Evolutionary conservation across 2,329 filamentous ascomycete genomes (phyloP).

Genomic region (Alternaria alternata): DNA sequence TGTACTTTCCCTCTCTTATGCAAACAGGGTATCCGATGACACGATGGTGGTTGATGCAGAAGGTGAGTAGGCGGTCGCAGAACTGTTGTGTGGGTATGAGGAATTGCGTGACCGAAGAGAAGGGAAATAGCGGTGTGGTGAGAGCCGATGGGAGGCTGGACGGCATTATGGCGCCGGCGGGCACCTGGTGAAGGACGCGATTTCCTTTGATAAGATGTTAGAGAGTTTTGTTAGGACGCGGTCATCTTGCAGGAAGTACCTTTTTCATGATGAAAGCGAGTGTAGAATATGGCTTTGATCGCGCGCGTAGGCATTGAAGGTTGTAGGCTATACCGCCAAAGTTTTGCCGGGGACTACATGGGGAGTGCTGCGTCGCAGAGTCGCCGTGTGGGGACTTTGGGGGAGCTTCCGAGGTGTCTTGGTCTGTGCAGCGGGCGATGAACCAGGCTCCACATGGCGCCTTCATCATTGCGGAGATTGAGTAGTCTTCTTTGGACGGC

Average conservation of each 20-base stretch:
- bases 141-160: conserved; percentile 52
- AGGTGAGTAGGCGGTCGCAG: conserved; percentile 87
- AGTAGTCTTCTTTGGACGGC: neutral
- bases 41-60: conserved; percentile 76
- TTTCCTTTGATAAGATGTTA: conserved; percentile 58
- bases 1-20: conserved; percentile 78
- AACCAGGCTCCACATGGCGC: neutral
- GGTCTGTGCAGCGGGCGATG: conserved; percentile 15
- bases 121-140: conserved; percentile 77
- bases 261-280: conserved; percentile 68
- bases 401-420: conserved; percentile 6
- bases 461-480: neutral
- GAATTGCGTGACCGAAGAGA: conserved; percentile 86
- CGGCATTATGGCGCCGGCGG: conserved; percentile 64
- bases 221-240: neutral
- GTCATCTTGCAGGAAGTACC: conserved; percentile 28
- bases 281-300: conserved; percentile 72
- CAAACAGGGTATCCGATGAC: conserved; percentile 90
- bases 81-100: conserved; percentile 95
- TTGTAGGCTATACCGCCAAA: neutral
- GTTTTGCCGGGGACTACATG: conserved; percentile 27
- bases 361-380: conserved; percentile 14
- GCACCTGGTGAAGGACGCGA: conserved; percentile 71
- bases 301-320: conserved; percentile 46
- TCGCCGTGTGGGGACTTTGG: conserved; percentile 9